Percentiles rank a stretch among this genome's conserved stretches.
These are phyloP conservation scores for Trebouxia gelatinosa DNA, from an alignment of 163 green algal species.

Conservation along the genomic window DNA sequence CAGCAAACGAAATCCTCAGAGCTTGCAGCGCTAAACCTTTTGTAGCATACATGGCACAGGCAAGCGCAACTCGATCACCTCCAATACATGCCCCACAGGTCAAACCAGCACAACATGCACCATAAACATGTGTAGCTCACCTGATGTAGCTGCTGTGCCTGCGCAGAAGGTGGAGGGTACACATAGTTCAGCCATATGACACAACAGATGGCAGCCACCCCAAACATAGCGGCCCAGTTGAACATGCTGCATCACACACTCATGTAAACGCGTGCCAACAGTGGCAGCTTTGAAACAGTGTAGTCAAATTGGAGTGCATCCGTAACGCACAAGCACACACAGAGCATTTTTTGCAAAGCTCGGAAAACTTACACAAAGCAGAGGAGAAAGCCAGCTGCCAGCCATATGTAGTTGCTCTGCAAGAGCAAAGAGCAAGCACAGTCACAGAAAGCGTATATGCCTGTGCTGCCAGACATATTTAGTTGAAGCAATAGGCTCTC, in stretches of 20 bases:
- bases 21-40: no score
- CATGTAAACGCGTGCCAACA: no score
- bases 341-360: neutral
- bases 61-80: no score
- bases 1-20: no score
- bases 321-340: neutral
- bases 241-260: neutral
- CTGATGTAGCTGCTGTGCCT: slow-evolving; percentile 14
- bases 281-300: no score
- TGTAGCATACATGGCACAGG: no score
- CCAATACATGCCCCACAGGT: no score
- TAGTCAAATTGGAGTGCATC: neutral
- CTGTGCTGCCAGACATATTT: neutral
- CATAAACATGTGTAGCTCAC: no score
- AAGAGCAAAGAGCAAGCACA: neutral
- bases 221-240: slow-evolving; percentile 17
- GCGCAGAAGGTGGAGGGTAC: neutral
- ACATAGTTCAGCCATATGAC: neutral
- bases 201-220: neutral
- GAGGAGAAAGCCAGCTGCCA: neutral
- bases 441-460: neutral
- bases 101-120: no score
- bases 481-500: neutral
- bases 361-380: slow-evolving; percentile 17
- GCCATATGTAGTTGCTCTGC: slow-evolving; percentile 27